Evolutionary conservation across 495 filamentous ascomycete species (phyloP), one percentile per base, ranked within the genome.

Genomic region (Talaromyces wortmannii): DNA sequence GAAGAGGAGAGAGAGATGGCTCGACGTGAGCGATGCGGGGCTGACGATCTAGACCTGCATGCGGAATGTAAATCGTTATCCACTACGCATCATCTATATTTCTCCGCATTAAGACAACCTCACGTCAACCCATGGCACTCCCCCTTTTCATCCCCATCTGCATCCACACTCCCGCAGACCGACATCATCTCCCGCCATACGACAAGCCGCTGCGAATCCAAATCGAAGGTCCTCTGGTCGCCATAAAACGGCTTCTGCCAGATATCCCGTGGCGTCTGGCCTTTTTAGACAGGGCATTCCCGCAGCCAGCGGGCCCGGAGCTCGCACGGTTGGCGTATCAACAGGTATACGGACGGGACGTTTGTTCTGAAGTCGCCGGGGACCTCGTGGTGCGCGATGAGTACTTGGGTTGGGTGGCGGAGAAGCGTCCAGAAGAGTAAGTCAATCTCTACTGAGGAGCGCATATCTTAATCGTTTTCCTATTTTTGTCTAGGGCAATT

Each of bases 331-430:
- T 70, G 54, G 48, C 63, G 15, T 70, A 60, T 60, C 55, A 57
- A 43, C 42, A 31, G 40, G 53, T 70, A 57, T 70, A 68, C 50
- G 31, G 51, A 40, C 63, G 57, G 11, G 57, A 69, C 18, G 49
- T 59, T 42, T 30, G 31, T 47, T 58, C 55, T 16, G 48, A 63
- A 45, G 46, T 66, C 48, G 31, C 49, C 16, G 60, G 61, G 48
- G 63, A 64, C 55, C 57, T 67, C 45, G 59, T 70, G 11, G 61
- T 70, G 7, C 56, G 59, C 32, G 66, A 64, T 59, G 60, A 70
- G 56, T 68, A 67, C 54, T 55, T 55, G 49, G 62, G 64, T 33
- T 70, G 62, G 66, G 31, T 68, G 52, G 16, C 45, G 18, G 52
- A 62, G 57, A 59, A 57, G 13, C 31, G 11, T 55, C 61, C 61